Base-by-base conservation (phyloP, 495 filamentous ascomycete genomes). In the Penicillium silybi region DNA sequence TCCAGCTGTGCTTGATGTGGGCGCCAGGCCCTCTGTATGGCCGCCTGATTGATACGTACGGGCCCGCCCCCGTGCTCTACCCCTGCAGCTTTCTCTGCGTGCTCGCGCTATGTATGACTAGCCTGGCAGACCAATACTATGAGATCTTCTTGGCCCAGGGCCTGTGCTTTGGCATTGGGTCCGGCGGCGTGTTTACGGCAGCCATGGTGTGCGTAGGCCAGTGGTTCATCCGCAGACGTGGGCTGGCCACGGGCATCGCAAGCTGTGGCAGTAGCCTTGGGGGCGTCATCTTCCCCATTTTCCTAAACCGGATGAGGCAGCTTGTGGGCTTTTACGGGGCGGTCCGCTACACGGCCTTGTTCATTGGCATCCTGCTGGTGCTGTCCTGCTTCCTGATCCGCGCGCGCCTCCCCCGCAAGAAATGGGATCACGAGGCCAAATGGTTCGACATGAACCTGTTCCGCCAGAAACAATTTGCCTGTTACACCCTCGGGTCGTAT, bases 161-260 rank as follows among this genome's bases (percentile, higher is more conserved):
- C 4, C 22, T 69, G 3, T 41, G 39, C 8, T 61, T 59, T 44
- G 67, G 65, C 8, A 44, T 67, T 9, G 65, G 63, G 19, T 60
- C 63, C 18, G 68, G 46, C 2, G 68, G 61, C 6, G 46, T 71
- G 1, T 72, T 67, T 46, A 63, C 63, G 2, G 37, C 58, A 2
- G 38, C 55, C 0, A 47, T 70, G 27, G 50, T 69, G 15, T 69
- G 60, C 20, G 60, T 60, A 6, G 57, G 62, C 4, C 66, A 66
- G 35, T 71, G 69, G 68, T 90, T 92, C 74, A 66, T 75, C 15
- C 48, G 53, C 13, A 77, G 58, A 34, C 61, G 65, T 0, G 55
- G 63, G n/a, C 42, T 64, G 17, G 70, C 62, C 11, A 50, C 62
- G 0, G 70, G 70, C 2, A 58, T 72, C 18, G 59, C 62, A 11